Conservation (phyloP, 306 rosid genomes). For the Trichosanthes truncata region DNA sequence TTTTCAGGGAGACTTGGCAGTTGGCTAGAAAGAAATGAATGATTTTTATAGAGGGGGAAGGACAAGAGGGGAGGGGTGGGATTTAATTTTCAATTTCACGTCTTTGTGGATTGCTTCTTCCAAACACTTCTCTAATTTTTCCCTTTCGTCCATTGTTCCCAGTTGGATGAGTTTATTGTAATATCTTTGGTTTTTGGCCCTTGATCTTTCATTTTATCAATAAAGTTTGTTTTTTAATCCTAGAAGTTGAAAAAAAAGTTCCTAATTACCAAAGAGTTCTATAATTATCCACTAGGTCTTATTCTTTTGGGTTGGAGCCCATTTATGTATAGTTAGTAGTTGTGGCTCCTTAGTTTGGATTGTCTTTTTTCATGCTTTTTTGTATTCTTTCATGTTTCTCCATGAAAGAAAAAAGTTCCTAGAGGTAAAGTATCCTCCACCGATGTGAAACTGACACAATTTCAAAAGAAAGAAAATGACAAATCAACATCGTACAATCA, state of each 20-base stretch:
- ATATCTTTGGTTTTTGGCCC: neutral
- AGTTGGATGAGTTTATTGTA: neutral
- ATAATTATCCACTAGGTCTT: too few relatives aligned
- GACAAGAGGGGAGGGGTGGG: neutral
- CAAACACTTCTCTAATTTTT: neutral
- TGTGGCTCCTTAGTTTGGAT: neutral
- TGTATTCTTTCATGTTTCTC: neutral
- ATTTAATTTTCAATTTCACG: too few relatives aligned
- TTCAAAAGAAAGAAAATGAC: neutral
- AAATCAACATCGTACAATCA: too few relatives aligned
- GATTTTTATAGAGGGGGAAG: too few relatives aligned
- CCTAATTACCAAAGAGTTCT: too few relatives aligned
- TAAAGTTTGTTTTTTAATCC: neutral
- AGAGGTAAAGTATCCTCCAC: neutral
- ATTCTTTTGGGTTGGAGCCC: neutral
- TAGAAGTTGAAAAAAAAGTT: neutral
- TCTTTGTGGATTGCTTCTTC: neutral
- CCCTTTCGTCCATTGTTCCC: neutral
- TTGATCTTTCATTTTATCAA: neutral
- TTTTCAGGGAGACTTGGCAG: too few relatives aligned
- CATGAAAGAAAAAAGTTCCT: neutral
- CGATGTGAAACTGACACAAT: neutral
- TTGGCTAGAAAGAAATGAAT: too few relatives aligned
- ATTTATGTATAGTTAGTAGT: neutral
- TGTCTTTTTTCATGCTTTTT: neutral